Evolutionary conservation across 306 rosid species (phyloP).

Genomic region (Rosa lucieae): DNA sequence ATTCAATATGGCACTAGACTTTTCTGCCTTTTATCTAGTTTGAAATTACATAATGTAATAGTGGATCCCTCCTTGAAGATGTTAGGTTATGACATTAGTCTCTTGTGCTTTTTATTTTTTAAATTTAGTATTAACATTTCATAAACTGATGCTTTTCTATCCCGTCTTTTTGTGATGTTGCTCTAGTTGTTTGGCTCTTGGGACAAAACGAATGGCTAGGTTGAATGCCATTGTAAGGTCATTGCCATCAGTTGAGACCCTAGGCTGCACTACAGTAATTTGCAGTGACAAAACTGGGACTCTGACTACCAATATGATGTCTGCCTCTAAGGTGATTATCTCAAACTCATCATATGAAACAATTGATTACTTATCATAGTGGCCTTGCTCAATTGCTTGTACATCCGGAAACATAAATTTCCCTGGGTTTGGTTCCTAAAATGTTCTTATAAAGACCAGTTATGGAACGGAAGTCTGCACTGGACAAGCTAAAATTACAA

Average conservation of each 20-base stretch:
- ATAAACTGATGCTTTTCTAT: slow-evolving; percentile 5
- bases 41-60: background rate
- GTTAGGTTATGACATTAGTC: background rate
- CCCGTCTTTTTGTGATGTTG: slow-evolving; percentile 4
- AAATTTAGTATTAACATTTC: background rate
- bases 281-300: slow-evolving; percentile 99
- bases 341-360: slow-evolving; percentile 10
- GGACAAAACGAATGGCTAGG: slow-evolving; percentile 97
- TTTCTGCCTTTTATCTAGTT: background rate
- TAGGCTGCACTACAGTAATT: slow-evolving; percentile 98
- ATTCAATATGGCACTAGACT: background rate
- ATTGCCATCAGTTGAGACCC: slow-evolving; percentile 92
- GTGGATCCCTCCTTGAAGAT: background rate
- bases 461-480: background rate
- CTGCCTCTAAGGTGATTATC: slow-evolving; percentile 74
- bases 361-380: background rate
- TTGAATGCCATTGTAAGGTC: slow-evolving; percentile 94
- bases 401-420: background rate
- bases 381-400: background rate
- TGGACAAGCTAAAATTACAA: background rate
- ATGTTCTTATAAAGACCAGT: background rate
- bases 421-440: background rate
- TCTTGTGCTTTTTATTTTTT: background rate
- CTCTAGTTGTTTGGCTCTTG: slow-evolving; percentile 94
- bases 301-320: slow-evolving; percentile 96